Base-by-base conservation (phyloP, 805 yeast species). In the Kodamaea lidongshanica region DNA sequence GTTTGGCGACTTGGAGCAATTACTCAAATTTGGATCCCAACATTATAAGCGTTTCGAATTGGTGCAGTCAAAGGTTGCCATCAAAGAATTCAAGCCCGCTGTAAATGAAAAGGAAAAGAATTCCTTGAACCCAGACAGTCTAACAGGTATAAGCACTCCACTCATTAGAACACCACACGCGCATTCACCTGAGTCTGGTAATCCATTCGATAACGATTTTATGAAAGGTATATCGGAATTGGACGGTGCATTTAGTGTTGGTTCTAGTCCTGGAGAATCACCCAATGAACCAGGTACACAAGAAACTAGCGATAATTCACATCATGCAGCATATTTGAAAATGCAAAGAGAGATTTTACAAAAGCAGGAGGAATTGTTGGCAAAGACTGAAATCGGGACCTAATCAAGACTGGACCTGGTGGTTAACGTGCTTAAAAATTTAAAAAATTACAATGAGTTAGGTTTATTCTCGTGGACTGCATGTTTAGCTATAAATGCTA, bases 1-100 rank as follows among this genome's bases (percentile, higher is more conserved):
- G 85, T 53, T 60, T 19, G 65, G 61, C 16, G 80, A 77, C 46
- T 51, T 79, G 25, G 54, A 58, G 17, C 77, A 74, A 38, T 54
- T 78, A 40, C 61, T 71, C 18, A 58, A 63, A 27, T 72, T 66
- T 40, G 61, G 63, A 13, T 51, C 55, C 32, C 46, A 54, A 20
- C 70, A 73, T 24, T 47, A 58, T 19, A 70, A 68, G 19, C 67
- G 86, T 52, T 70, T 74, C 37, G 57, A 55, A 28, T 65, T 54
- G 46, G 70, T 59, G 19, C 70, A 59, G 45, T 59, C 58, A 14
- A 68, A 66, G 39, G 56, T 67, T 38, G 49, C 48, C 16, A 39
- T 38, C 17, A 43, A 40, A 30, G 43, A 40, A 25, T 19, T 23
- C 19, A 30, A 32, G 19, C 19, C 30, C 6, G 25, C 20, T n/a